Base-by-base conservation (phyloP, 2,329 filamentous ascomycete genomes). In the Fusarium sacchari region DNA sequence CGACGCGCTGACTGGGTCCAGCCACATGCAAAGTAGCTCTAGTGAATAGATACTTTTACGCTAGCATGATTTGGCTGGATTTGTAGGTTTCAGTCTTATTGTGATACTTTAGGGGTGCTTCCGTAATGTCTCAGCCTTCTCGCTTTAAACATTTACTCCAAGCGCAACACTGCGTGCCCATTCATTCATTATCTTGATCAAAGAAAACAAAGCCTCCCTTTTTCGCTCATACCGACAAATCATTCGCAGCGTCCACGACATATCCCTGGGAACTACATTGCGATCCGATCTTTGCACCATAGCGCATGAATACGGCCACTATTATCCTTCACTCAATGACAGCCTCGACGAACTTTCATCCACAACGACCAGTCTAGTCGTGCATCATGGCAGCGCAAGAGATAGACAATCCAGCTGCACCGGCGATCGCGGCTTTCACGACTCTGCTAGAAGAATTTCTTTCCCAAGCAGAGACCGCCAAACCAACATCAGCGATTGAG, bases 401-500 rank as follows among this genome's bases (percentile, higher is more conserved):
- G 53, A 73, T 82, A 44, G 79, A 82, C 52, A 85, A 83, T 74
- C 83, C 87, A 65, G 86, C 86, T 71, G 83, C 91, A 52, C 80
- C 85, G 58, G 86, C 86, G 57, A 89, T 92, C 59, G 84, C 84
- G 46, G 82, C 84, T 32, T 90, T 92, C 75, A 83, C 82, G 40
- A 77, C 79, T 32, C 84, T 92, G 30, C 83, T 94, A 37, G 82
- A 86, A 44, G 82, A 87, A 43, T 86, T 93, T 39, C 83, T 95
- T 44, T 80, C 83, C 42, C 88, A 87, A 79, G 92, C 92, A 65
- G 86, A 87, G 59, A 78, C 84, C 43, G 81, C 88, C 69, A 94
- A 94, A 80, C 84, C 86, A 37, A 85, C 86, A 40, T 81, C 86
- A 26, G 85, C 87, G 26, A 89, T 95, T 74, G 94, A 97, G 76